Base-by-base conservation (phyloP, 805 yeast species). In the Nakazawaea ernobii region DNA sequence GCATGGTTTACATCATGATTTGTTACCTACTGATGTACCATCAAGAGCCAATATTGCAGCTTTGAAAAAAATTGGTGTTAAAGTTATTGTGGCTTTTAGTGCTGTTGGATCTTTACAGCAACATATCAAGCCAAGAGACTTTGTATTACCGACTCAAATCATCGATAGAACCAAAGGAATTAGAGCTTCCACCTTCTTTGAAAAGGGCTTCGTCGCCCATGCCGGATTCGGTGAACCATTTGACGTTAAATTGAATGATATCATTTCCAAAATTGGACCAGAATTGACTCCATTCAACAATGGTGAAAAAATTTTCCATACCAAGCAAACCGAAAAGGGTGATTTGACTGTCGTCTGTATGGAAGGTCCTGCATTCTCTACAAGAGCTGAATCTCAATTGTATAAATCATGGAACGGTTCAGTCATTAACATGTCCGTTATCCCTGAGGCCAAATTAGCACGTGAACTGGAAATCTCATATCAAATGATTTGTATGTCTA, bases 321-420 rank as follows among this genome's bases (percentile, higher is more conserved):
- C 88, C 45, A 83, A 80, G 64, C 68, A 63, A 46, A 70, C 88
- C 43, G 83, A 80, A 55, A 79, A 78, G 48, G 82, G 79, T 49
- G 97, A 92, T 59, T 69, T 86, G 49, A 86, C 95, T 6, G 80
- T 94, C 36, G 77, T 94, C 53, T 94, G 99, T 66, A 94, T 94
- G 99, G 99, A 92, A 68, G 99, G 99, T 38, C 99, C 99, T 3
- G 96, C 94, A 43, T 94, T 94, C 67, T 84, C 95, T 35, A 94
- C 99, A 11, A 78, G 99, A 55, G 98, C 99, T 8, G 99, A 94
- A 69, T 90, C 97, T 11, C 78, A 77, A 62, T 68, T 94, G 68
- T 94, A 94, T 72, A 71, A 77, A 52, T 69, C 86, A 32, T 86
- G 94, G 84, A 97, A 96, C 49, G 98, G 96, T 7, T 80, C 90